Conservation (phyloP, 331 rosid genomes). For the Arachis monticola region DNA sequence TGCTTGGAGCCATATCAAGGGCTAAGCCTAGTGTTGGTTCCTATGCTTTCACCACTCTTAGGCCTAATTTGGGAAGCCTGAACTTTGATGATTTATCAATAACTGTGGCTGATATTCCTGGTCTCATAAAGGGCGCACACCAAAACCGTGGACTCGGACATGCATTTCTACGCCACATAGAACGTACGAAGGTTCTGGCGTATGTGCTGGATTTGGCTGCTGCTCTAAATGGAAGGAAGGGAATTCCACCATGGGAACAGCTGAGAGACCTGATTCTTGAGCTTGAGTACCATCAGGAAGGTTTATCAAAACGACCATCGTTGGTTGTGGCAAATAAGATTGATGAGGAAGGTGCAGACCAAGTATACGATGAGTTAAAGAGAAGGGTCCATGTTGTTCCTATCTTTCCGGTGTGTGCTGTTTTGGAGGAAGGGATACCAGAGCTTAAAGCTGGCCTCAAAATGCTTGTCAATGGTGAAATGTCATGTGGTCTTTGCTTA, state of each 20-base stretch:
- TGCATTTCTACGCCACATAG: constrained; percentile 92
- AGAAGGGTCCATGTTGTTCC: constrained; percentile 70
- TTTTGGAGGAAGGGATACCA: constrained; percentile 80
- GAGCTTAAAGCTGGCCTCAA: constrained; percentile 80
- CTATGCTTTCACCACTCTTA: constrained; percentile 90
- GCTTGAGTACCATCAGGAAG: constrained; percentile 85
- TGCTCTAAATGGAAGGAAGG: constrained; percentile 73
- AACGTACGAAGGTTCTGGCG: constrained; percentile 86
- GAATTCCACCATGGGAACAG: constrained; percentile 93
- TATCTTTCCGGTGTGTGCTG: constrained; percentile 83
- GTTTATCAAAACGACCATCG: constrained; percentile 77
- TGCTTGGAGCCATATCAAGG: constrained; percentile 86
- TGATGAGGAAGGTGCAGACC: constrained; percentile 84
- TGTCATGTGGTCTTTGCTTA: constrained; percentile 50
- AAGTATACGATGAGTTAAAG: constrained; percentile 69
- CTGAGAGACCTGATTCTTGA: constrained; percentile 74
- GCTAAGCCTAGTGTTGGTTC: constrained; percentile 84
- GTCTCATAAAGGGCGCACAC: constrained; percentile 94
- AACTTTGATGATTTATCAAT: constrained; percentile 85
- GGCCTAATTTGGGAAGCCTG: constrained; percentile 89
- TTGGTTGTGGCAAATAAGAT: constrained; percentile 87
- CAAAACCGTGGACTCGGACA: constrained; percentile 89
- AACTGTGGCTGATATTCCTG: constrained; percentile 93
- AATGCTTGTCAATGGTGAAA: constrained; percentile 77
- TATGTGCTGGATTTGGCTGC: constrained; percentile 90